Conservation (phyloP, 2,329 filamentous ascomycete species). For the Neofusicoccum sp. region DNA sequence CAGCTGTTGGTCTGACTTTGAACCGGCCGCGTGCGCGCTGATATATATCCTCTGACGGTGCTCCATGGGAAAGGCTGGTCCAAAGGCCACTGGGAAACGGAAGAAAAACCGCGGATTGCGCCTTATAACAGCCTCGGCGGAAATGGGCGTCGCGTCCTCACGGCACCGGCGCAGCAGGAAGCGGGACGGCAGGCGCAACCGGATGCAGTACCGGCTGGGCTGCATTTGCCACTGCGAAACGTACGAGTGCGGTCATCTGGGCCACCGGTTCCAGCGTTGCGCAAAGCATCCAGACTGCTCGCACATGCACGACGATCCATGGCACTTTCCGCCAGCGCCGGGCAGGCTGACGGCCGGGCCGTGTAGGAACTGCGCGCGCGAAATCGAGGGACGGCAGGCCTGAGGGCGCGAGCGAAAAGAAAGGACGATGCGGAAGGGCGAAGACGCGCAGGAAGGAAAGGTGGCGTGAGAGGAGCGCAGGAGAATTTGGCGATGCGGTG, state of each 20-base stretch:
- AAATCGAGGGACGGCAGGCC: neutral
- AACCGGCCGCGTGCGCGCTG: neutral
- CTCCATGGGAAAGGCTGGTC: too few species aligned
- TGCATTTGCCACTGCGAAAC: conserved; percentile 1
- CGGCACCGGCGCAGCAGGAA: neutral
- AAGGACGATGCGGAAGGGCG: neutral
- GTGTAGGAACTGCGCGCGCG: neutral
- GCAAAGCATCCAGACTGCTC: neutral
- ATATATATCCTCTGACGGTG: conserved; percentile 3
- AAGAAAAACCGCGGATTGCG: too few species aligned
- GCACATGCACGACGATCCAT: conserved; percentile 12
- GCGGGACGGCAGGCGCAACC: neutral
- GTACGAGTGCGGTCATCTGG: neutral
- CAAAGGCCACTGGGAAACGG: too few species aligned
- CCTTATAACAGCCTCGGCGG: too few species aligned
- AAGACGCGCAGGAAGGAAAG: neutral
- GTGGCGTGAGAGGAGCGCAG: neutral
- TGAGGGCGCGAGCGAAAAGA: too few species aligned
- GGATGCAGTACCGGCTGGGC: neutral
- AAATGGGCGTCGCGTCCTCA: conserved; percentile 2
- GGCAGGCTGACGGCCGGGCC: neutral
- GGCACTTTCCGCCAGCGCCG: conserved; percentile 8
- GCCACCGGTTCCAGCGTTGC: conserved; percentile 7
- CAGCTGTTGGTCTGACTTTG: neutral
- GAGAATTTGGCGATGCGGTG: neutral